Conservation (phyloP, 805 yeast genomes). For the Candida pseudofarinosa region DNA sequence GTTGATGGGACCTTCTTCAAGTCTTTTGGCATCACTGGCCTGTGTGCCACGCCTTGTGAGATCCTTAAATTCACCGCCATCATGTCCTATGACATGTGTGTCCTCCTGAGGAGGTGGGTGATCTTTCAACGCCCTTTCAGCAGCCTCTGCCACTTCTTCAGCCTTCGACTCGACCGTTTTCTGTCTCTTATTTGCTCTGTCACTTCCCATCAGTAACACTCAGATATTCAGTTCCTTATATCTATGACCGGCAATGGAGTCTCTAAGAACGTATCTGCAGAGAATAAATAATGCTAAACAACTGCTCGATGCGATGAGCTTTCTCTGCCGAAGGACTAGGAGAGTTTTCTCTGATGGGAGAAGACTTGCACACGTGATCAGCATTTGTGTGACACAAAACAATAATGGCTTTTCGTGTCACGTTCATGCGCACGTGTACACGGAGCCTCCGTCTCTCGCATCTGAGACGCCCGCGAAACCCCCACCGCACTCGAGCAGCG, state of each 20-base stretch:
- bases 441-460: too few relatives aligned
- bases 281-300: not conserved
- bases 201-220: constrained; percentile 14
- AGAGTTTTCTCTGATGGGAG: not conserved
- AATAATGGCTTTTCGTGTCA: not conserved
- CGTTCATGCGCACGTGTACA: too few relatives aligned
- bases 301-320: constrained; percentile 2
- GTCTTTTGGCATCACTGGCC: constrained; percentile 52
- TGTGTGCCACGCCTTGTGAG: constrained; percentile 61
- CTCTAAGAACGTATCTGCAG: not conserved
- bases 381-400: not conserved
- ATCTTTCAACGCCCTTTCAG: constrained; percentile 48
- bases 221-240: not conserved
- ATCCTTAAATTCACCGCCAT: constrained; percentile 60
- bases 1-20: constrained; percentile 59
- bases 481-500: too few relatives aligned
- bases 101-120: constrained; percentile 44
- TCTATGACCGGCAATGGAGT: not conserved
- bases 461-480: too few relatives aligned
- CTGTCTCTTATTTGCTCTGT: constrained; percentile 48
- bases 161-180: constrained; percentile 53
- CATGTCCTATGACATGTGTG: constrained; percentile 47
- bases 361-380: not conserved
- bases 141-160: constrained; percentile 63
- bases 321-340: not conserved